A percentile compares a stretch with the other conserved stretches of the same genome.
Evolutionary conservation across 345 rosid genomes (phyloP).

Genomic region (Angophora floribunda): DNA sequence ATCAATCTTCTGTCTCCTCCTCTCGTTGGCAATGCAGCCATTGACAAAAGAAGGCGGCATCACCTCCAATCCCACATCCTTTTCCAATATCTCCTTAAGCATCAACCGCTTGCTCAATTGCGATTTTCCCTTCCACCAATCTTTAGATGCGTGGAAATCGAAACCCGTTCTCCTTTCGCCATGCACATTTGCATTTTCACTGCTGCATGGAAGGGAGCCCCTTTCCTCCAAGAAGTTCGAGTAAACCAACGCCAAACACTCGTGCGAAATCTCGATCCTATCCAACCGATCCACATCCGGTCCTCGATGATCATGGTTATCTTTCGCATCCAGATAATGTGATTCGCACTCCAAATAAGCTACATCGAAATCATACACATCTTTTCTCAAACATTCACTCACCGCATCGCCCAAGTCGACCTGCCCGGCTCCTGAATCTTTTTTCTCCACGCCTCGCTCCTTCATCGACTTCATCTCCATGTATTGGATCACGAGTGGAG

Average conservation of each 20-base stretch:
- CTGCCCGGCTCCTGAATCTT: neutral
- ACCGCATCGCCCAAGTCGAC: conserved; percentile 18
- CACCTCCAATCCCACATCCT: conserved; percentile 54
- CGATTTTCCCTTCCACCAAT: conserved; percentile 86
- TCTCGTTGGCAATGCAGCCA: conserved; percentile 30
- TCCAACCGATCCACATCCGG: neutral
- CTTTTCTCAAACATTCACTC: conserved; percentile 39
- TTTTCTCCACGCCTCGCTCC: neutral
- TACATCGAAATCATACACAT: conserved; percentile 16
- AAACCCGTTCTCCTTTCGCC: neutral
- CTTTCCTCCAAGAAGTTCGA: conserved; percentile 19
- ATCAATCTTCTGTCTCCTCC: conserved; percentile 52
- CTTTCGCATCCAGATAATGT: conserved; percentile 16
- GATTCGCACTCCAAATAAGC: conserved; percentile 4
- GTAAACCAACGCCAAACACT: conserved; percentile 35
- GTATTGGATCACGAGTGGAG: conserved; percentile 38
- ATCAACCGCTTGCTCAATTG: conserved; percentile 58
- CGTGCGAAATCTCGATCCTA: conserved; percentile 35
- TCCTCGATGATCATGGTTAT: neutral
- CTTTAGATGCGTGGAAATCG: conserved; percentile 11
- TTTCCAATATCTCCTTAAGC: conserved; percentile 56
- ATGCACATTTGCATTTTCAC: neutral
- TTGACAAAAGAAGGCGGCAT: conserved; percentile 65
- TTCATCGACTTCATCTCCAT: conserved; percentile 68
- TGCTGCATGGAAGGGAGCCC: neutral